These are phyloP conservation scores for Discostella pseudostelligera DNA, from an alignment of 108 stramenopile genomes.

Conservation along the genomic window DNA sequence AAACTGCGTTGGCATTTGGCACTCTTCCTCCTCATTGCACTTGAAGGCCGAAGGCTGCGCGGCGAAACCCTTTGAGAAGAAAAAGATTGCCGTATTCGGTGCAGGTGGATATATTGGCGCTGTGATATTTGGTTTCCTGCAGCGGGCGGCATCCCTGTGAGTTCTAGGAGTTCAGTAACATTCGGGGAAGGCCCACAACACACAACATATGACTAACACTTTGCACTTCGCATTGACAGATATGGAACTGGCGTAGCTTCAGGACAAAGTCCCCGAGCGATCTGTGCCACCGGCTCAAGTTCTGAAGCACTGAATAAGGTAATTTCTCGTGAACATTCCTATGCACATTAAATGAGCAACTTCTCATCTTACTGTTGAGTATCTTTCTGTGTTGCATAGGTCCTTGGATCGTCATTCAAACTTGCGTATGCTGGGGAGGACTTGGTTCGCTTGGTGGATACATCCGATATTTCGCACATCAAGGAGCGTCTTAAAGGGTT, in stretches of 20 bases:
- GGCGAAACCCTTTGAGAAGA: conserved; percentile 63
- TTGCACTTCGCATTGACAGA: conserved; percentile 7
- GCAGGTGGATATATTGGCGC: conserved; percentile 76
- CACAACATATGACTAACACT: not conserved
- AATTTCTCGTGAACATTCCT: not conserved
- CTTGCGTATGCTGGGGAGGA: conserved; percentile 75
- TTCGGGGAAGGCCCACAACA: too few species aligned
- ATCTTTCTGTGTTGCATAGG: not conserved
- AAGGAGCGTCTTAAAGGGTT: conserved; percentile 47
- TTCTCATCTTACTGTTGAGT: too few species aligned
- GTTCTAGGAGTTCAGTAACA: too few species aligned
- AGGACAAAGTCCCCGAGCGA: conserved; percentile 47
- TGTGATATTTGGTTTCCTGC: conserved; percentile 70
- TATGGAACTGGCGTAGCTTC: conserved; percentile 79
- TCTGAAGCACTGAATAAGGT: conserved; percentile 54
- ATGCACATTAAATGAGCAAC: too few species aligned
- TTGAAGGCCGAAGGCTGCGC: conserved; percentile 54
- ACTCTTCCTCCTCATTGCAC: conserved; percentile 16
- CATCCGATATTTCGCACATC: conserved; percentile 51
- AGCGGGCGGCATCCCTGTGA: conserved; percentile 62
- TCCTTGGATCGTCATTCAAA: conserved; percentile 58
- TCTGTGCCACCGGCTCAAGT: conserved; percentile 60
- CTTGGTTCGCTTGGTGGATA: conserved; percentile 59
- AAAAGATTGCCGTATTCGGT: conserved; percentile 77
- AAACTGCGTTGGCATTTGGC: not conserved